phyloP scores from a whole-genome alignment of 2,329 filamentous ascomycete species.

The Cercospora sp. region DNA sequence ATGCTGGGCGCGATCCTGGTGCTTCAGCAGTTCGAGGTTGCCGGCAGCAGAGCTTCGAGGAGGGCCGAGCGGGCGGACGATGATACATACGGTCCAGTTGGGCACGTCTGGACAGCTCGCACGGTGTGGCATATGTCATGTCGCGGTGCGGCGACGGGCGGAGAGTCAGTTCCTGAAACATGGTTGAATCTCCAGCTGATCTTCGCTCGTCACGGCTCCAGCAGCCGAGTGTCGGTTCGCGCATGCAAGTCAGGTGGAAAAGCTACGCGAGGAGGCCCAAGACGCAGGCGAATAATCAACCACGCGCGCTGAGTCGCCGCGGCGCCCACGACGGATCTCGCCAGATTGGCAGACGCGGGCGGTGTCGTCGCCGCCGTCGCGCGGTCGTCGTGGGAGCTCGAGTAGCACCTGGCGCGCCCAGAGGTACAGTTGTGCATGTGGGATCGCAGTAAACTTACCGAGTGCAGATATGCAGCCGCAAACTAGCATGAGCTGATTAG shows the following conservation, averaged over 20 bases:
- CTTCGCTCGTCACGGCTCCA: slow-evolving; percentile 16
- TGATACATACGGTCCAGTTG: neutral
- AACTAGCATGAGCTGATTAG: slow-evolving; percentile 17
- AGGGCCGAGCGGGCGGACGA: neutral
- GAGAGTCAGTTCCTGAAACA: slow-evolving; percentile 21
- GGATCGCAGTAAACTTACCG: slow-evolving; percentile 18
- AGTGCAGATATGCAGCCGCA: slow-evolving; percentile 16
- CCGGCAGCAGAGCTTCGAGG: neutral
- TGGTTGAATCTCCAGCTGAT: slow-evolving; percentile 21
- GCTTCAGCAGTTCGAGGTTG: neutral
- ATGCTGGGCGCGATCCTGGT: neutral
- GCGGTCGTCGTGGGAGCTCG: neutral
- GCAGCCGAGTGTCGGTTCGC: slow-evolving; percentile 16
- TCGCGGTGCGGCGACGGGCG: slow-evolving; percentile 5
- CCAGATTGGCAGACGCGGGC: neutral
- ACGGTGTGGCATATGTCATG: slow-evolving; percentile 16
- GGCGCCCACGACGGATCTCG: neutral
- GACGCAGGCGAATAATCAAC: neutral
- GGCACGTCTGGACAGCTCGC: neutral
- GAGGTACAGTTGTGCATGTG: slow-evolving; percentile 1
- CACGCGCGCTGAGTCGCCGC: slow-evolving; percentile 12
- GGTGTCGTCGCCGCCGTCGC: neutral
- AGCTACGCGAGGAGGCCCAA: slow-evolving; percentile 14
- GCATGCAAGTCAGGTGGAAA: slow-evolving; percentile 18
- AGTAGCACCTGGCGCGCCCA: neutral